These are phyloP conservation scores for Daphne laureola DNA, from an alignment of 441 rosid species.

Conservation along the genomic window DNA sequence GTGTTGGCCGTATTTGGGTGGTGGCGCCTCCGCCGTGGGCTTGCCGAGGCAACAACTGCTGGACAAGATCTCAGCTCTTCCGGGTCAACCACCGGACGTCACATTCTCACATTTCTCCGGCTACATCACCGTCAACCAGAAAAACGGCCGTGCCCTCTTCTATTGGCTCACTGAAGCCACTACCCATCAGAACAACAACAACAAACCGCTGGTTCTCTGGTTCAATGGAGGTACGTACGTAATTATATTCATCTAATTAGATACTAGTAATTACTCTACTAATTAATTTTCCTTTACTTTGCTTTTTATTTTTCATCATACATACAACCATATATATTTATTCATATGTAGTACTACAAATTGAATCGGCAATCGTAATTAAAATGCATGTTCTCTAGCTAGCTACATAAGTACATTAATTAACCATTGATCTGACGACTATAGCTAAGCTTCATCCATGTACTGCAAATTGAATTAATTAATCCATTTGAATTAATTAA, in stretches of 20 bases:
- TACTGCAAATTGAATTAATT: no score
- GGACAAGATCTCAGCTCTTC: slow-evolving; percentile 67
- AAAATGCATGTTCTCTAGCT: no score
- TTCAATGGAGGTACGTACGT: slow-evolving; percentile 79
- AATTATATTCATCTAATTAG: background rate
- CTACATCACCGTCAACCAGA: slow-evolving; percentile 52
- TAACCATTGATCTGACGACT: no score
- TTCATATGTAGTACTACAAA: no score
- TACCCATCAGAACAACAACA: slow-evolving; percentile 32
- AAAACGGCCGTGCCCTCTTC: slow-evolving; percentile 69
- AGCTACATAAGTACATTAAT: no score
- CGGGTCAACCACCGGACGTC: slow-evolving; percentile 80
- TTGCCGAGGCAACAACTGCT: slow-evolving; percentile 40
- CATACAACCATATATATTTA: no score
- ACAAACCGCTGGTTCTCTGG: slow-evolving; percentile 86
- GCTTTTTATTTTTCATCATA: no score
- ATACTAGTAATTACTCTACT: no score
- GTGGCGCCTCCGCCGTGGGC: slow-evolving; percentile 9
- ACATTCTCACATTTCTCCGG: slow-evolving; percentile 74
- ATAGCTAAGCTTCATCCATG: no score
- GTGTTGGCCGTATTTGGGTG: background rate
- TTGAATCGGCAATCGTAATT: no score
- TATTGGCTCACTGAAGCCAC: slow-evolving; percentile 80
- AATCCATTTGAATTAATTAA: no score
- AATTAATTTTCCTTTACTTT: no score